Evolutionary conservation across 2,329 filamentous ascomycete genomes (phyloP).

Genomic region (Hypoxylon sp.): DNA sequence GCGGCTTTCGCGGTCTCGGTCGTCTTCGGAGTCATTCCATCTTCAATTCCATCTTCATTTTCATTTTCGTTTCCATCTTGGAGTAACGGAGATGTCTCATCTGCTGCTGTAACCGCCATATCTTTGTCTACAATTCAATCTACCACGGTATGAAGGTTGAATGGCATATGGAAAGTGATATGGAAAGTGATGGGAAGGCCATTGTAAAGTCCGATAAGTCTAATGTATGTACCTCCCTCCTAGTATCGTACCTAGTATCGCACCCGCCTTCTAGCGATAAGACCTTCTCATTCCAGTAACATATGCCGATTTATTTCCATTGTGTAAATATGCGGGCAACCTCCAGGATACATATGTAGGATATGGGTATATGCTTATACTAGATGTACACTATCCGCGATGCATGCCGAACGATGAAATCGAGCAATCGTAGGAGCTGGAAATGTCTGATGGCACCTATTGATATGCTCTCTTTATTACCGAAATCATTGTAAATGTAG

Average conservation of each 20-base stretch:
- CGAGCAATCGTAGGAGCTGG: not conserved
- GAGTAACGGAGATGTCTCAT: conserved; percentile 42
- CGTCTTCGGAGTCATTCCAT: conserved; percentile 23
- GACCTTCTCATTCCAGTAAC: too few relatives aligned
- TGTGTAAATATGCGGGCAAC: not conserved
- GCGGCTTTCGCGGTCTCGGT: conserved; percentile 15
- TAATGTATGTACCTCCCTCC: not conserved
- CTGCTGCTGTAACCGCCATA: conserved; percentile 33
- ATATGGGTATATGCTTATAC: not conserved
- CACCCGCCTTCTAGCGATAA: too few relatives aligned
- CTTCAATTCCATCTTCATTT: conserved; percentile 27
- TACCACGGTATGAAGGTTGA: conserved; percentile 5
- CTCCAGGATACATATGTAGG: not conserved
- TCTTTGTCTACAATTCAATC: not conserved
- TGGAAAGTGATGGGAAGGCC: conserved; percentile 3
- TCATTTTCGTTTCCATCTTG: conserved; percentile 28
- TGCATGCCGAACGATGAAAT: not conserved
- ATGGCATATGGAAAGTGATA: conserved; percentile 8
- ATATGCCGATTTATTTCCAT: not conserved
- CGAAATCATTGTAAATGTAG: not conserved
- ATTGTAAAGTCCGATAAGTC: conserved; percentile 5
- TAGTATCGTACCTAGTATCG: too few relatives aligned
- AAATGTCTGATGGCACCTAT: not conserved
- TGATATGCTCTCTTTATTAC: not conserved
- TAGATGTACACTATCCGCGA: not conserved